Evolutionary conservation across 2,329 filamentous ascomycete genomes (phyloP).

Genomic region (Verticillium tricorpus): DNA sequence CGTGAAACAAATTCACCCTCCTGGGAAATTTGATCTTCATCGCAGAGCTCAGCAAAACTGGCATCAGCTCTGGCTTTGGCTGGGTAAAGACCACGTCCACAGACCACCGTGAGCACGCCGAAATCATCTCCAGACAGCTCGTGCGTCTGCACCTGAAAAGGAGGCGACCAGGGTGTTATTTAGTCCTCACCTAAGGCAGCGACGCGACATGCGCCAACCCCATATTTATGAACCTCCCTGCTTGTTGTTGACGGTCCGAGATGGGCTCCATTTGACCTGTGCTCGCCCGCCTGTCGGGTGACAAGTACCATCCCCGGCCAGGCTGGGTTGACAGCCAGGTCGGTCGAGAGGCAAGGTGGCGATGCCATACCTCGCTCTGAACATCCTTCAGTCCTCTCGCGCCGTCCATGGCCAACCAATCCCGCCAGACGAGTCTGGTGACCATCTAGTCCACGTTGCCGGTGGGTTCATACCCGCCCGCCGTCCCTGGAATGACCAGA

Average conservation of each 20-base stretch:
- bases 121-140: neutral
- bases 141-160: neutral
- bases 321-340: neutral
- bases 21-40: neutral
- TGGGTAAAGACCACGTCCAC: neutral
- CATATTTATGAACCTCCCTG: neutral
- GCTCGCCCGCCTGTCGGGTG: too few species aligned
- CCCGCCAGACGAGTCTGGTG: neutral
- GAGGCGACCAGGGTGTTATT: neutral
- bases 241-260: too few species aligned
- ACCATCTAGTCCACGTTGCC: neutral
- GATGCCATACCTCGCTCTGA: neutral
- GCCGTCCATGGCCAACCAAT: neutral
- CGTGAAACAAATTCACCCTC: neutral
- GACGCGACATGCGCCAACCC: neutral
- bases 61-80: neutral
- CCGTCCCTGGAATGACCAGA: neutral
- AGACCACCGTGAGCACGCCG: neutral
- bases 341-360: neutral
- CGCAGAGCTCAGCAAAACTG: neutral
- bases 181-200: neutral
- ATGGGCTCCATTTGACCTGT: too few species aligned
- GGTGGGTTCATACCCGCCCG: neutral
- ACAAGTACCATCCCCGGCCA: neutral
- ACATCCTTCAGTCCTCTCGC: neutral